These are phyloP conservation scores for Chalciporus sphaerocephalus DNA, from an alignment of 768 basidiomycete species.

Conservation along the genomic window DNA sequence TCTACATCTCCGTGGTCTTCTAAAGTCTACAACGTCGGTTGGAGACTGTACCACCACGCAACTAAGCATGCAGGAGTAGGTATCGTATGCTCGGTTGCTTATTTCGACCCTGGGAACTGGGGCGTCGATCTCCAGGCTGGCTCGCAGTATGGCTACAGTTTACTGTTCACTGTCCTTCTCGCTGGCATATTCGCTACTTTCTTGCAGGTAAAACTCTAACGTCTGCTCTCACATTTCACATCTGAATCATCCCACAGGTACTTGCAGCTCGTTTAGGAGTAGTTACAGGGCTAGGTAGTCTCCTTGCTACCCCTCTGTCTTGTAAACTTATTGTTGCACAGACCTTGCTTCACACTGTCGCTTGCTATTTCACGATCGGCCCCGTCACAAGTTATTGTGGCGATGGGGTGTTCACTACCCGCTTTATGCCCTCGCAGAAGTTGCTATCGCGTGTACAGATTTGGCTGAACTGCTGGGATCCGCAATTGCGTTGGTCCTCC, in stretches of 20 bases:
- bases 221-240: background rate
- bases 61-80: constrained; percentile 75
- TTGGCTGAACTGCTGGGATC: constrained; percentile 79
- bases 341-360: constrained; percentile 65
- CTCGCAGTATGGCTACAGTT: constrained; percentile 76
- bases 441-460: constrained; percentile 75
- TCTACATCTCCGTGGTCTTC: constrained; percentile 16
- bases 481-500: constrained; percentile 74
- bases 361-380: constrained; percentile 59
- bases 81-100: constrained; percentile 83
- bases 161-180: constrained; percentile 82
- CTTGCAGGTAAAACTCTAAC: constrained; percentile 62
- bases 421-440: constrained; percentile 58
- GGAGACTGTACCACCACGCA: constrained; percentile 44
- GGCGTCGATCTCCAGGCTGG: constrained; percentile 87
- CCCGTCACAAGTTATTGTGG: constrained; percentile 50
- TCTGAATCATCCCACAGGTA: constrained; percentile 41
- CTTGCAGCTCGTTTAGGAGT: constrained; percentile 78
- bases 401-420: constrained; percentile 63
- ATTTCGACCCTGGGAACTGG: constrained; percentile 91
- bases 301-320: background rate
- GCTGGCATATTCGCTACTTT: constrained; percentile 80
- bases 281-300: constrained; percentile 72
- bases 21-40: constrained; percentile 20
- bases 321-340: constrained; percentile 24